Base-by-base conservation (phyloP, 306 rosid species). In the Gleditsia sinensis region DNA sequence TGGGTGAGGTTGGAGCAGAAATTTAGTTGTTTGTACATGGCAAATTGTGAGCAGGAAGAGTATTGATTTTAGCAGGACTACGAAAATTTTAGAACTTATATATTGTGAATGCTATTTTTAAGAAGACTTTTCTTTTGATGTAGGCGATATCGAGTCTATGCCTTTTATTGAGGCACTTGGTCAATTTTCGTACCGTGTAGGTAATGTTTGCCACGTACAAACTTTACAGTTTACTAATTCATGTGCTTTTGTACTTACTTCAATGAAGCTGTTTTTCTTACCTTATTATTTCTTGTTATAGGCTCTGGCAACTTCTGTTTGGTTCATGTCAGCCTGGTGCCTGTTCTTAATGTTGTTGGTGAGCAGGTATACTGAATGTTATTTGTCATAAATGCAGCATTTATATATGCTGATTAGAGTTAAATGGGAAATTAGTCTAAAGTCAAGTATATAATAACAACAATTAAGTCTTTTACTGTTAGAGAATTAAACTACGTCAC, bases 271-370 rank as follows among this genome's bases (percentile, higher is more conserved):
- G 30, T 80, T 59, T 76, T 50, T 21, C 60, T 55, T 48, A 61
- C 62, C 30, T 16, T 50, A 45, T 32, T 45, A 34, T 67, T 85
- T 76, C 14, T 30, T 73, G 20, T 65, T 51, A 19, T 65, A 91
- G 97, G 97, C 68, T 55, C 85, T 20, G 88, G 88, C 45, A 91
- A 88, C 84, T 91, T 91, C 81, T 88, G 90, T 82, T 85, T 91
- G 83, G 59, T 91, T 85, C 94, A 91, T 81, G 92, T 91, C 77
- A 91, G 96, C 81, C 85, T 91, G n/a, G 91, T 88, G 9, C 96
- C 94, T 67, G 92, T 91, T 83, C 89, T 91, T 57, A 86, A 76
- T 54, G 96, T 80, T 67, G 96, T 88, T 71, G 97, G 97, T 33
- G 97, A 91, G 80, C 97, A 87, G 97, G 91, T 87, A 82, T 64